Evolutionary conservation across 495 filamentous ascomycete species (phyloP).

Genomic region (Polyplosphaeria fusca): DNA sequence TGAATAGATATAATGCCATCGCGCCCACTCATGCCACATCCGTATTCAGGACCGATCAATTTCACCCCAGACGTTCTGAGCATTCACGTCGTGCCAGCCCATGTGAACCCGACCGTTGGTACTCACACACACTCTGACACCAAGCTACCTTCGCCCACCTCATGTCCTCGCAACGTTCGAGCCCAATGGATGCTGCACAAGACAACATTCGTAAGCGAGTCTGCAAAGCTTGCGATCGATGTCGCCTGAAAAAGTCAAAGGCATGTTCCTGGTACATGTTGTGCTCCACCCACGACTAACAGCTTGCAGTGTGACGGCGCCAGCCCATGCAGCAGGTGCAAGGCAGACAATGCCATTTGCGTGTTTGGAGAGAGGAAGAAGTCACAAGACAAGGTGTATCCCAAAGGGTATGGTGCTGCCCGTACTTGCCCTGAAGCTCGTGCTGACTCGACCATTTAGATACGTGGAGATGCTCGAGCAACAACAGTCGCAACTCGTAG

Average conservation of each 20-base stretch:
- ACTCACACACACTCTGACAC: neutral
- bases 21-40: slow-evolving; percentile 20
- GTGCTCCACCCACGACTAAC: slow-evolving; percentile 2
- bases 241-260: slow-evolving; percentile 72
- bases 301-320: slow-evolving; percentile 59
- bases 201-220: slow-evolving; percentile 53
- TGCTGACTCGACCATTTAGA: slow-evolving; percentile 37
- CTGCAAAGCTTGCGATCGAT: slow-evolving; percentile 69
- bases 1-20: slow-evolving; percentile 34
- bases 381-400: slow-evolving; percentile 46
- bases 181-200: slow-evolving; percentile 35
- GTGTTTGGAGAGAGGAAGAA: slow-evolving; percentile 45
- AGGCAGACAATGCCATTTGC: slow-evolving; percentile 47
- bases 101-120: neutral
- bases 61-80: slow-evolving; percentile 9
- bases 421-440: neutral
- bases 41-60: slow-evolving; percentile 23
- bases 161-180: slow-evolving; percentile 28
- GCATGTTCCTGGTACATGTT: slow-evolving; percentile 37
- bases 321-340: slow-evolving; percentile 65
- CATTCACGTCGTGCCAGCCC: neutral
- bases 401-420: slow-evolving; percentile 38
- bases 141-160: neutral
- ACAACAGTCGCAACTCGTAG: slow-evolving; percentile 62
- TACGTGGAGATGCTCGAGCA: slow-evolving; percentile 73